Evolutionary conservation across 768 basidiomycete species (phyloP).

Genomic region (Lepiota brunneoincarnata): DNA sequence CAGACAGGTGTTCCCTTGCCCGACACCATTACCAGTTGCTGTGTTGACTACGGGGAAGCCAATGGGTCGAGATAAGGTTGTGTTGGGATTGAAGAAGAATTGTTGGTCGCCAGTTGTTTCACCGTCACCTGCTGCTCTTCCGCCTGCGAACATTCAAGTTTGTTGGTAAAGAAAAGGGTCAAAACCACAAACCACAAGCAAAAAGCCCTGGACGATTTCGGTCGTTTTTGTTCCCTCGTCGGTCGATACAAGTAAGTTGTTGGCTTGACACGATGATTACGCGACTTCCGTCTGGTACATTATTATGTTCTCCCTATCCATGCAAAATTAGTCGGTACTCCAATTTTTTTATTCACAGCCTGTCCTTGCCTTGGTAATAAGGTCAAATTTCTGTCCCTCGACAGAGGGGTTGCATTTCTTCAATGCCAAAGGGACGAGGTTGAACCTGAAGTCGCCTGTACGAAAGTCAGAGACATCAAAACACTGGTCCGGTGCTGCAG

Average conservation of each 20-base stretch:
- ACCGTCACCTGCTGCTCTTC: constrained; percentile 26
- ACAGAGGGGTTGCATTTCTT: constrained; percentile 23
- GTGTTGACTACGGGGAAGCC: constrained; percentile 16
- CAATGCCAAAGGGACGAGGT: constrained; percentile 27
- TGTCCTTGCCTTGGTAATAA: constrained; percentile 24
- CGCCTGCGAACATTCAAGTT: constrained; percentile 15
- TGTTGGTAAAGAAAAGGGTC: neutral
- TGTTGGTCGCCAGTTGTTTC: constrained; percentile 24
- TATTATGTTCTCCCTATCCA: constrained; percentile 25
- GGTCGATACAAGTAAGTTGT: constrained; percentile 25
- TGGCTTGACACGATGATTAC: constrained; percentile 29
- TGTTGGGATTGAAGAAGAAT: constrained; percentile 23
- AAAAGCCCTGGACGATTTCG: constrained; percentile 25
- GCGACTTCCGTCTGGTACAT: constrained; percentile 21
- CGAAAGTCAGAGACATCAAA: constrained; percentile 29
- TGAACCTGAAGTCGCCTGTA: constrained; percentile 27
- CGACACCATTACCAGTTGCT: constrained; percentile 21
- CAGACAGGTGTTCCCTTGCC: constrained; percentile 23
- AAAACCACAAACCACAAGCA: constrained; percentile 18
- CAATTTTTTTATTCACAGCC: neutral
- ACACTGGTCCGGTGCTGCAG: constrained; percentile 22
- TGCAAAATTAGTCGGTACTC: neutral
- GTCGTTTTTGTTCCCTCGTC: constrained; percentile 23
- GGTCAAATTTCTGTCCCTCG: constrained; percentile 30
- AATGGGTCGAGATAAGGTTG: constrained; percentile 16